Base-by-base conservation (phyloP, 2,329 filamentous ascomycete species). In the Verticillium nonalfalfae region DNA sequence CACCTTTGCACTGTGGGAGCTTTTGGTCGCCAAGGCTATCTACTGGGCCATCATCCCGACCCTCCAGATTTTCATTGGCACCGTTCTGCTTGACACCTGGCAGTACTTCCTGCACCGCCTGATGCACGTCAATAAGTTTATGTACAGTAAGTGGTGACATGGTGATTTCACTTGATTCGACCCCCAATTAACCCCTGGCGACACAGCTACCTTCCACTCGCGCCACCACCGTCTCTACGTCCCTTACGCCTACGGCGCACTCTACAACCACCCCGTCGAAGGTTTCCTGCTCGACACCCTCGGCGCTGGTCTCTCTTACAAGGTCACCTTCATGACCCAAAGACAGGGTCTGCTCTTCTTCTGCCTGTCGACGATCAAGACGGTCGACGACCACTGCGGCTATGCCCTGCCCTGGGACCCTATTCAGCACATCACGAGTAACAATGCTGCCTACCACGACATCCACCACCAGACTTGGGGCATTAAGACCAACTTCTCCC, bases 381-480 rank as follows among this genome's bases (percentile, higher is more conserved):
- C 95, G 0, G 92, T 98, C 33, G 93, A 97, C 71, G 95, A 99
- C 72, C 95, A 99, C 78, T 97, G 94, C 75, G 95, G 95, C 66
- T 99, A 98, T 72, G 83, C 87, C n/a, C 88, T 99, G 64, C 95
- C 95, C 1, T 98, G 90, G 86, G 95, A 99, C 74, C 94, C 94
- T 2, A 81, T 98, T 60, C 93, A 97, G 81, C 88, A 90, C 72
- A 82, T 98, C 64, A 96, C 93, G 55, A 90, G 90, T 73, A 98
- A 99, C 81, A 97, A 98, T 68, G 94, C 95, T 33, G 89, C 88
- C 39, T 99, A 98, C 76, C 95, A 99, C 72, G 95, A 99, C 72
- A 94, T 99, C 62, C 95, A 99, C 76, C 95, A 99, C 78, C 95
- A 99, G 77, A 96, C 91, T 76, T 98, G 94, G 93, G 95, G 95